Evolutionary conservation across 75 land plant species (phyloP), one percentile per base, ranked within the genome.

Genomic region (Pinus taeda): DNA sequence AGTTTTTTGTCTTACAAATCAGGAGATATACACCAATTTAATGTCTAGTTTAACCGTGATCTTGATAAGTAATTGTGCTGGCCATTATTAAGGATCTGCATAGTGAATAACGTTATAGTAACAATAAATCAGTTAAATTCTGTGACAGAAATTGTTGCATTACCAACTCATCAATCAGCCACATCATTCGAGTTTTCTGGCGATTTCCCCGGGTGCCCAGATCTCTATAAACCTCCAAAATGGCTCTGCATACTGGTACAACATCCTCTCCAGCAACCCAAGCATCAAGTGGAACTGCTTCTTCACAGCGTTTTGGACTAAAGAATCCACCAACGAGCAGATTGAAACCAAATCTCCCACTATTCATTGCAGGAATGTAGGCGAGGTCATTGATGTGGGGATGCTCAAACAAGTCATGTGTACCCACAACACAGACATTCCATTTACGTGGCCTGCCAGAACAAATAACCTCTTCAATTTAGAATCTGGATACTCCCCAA

Each of bases 381-480:
- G 98, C 99, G 18, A 97, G 93, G 74, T 97, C 99, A 75, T 97
- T 97, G 76, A 97, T 97, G 84, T 97, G 99, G 15, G 99, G 98
- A 75, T 97, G 99, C 86, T 97, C 98, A 65, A 75, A 97, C 13
- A 97, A 84, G 79, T 97, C 99, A 79, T 95, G 98, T 15, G 93
- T 88, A 2, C 99, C 99, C 67, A 97, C 86, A 37, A 97, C 93
- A 74, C 93, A 91, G 55, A 95, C 99, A 79, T 97, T 97, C 99
- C 99, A 97, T 79, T 97, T 95, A 79, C 99, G 88, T 37, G 99
- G 99, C 84, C 98, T 96, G 85, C 74, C 37, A 26, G 3, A 86
- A 49, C 56, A 75, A 76, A 55, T 4, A 12, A 37, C 29, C 59
- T 3, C 24, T 75, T 60, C 6, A 17, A 21, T 36, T 33, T 59